Evolutionary conservation across 2,329 filamentous ascomycete species (phyloP).

Genomic region (Fusarium nelsonii): DNA sequence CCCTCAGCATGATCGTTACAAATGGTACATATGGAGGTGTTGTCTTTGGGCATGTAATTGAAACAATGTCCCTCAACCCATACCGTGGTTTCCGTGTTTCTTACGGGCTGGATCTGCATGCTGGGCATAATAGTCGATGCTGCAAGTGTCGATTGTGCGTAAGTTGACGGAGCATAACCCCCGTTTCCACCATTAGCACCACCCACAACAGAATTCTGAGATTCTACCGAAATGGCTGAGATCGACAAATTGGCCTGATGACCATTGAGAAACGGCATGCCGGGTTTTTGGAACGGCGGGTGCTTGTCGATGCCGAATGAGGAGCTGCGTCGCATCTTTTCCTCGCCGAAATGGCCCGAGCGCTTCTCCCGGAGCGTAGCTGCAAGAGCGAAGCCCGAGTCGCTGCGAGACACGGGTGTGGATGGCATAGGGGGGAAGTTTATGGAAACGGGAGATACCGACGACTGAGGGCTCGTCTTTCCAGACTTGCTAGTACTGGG

Average conservation of each 20-base stretch:
- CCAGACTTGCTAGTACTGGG: constrained; percentile 79
- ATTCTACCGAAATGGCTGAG: constrained; percentile 70
- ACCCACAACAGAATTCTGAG: constrained; percentile 76
- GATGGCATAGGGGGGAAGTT: constrained; percentile 81
- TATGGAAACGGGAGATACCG: constrained; percentile 80
- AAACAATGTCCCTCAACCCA: constrained; percentile 91
- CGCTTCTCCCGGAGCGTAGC: constrained; percentile 92
- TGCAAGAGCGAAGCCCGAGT: constrained; percentile 90
- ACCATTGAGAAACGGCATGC: constrained; percentile 78
- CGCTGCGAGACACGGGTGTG: constrained; percentile 86
- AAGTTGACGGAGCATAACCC: constrained; percentile 83
- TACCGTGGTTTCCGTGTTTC: constrained; percentile 81
- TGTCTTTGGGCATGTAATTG: constrained; percentile 72
- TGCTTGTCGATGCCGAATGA: constrained; percentile 86
- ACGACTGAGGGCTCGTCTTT: constrained; percentile 71
- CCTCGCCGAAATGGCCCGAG: constrained; percentile 88
- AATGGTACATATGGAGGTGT: constrained; percentile 73
- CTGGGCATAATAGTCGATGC: constrained; percentile 90
- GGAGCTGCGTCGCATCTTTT: constrained; percentile 86
- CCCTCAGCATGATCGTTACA: constrained; percentile 80
- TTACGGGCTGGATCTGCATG: constrained; percentile 82
- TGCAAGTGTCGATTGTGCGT: constrained; percentile 86
- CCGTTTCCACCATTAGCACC: constrained; percentile 55
- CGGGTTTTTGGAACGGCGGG: constrained; percentile 75
- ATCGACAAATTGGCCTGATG: constrained; percentile 71